Conservation (phyloP, 2,329 filamentous ascomycete species). For the Arthrobotrys iridis region DNA sequence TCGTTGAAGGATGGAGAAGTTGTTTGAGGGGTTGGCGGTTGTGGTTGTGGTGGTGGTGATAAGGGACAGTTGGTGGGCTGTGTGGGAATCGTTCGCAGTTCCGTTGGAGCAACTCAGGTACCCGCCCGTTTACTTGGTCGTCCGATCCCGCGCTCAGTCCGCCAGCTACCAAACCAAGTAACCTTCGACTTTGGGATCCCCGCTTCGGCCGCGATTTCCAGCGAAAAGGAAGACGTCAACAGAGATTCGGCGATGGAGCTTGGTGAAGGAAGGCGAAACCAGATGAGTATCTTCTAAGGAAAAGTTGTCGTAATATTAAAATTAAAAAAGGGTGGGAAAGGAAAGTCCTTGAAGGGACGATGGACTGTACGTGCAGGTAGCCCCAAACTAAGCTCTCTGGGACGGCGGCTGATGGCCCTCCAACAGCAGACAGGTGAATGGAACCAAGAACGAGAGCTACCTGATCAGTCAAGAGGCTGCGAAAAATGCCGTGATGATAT, state of each 20-base stretch:
- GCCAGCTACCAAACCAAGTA: not conserved
- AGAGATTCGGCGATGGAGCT: not conserved
- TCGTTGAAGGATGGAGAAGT: slow-evolving; percentile 15
- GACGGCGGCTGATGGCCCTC: slow-evolving; percentile 45
- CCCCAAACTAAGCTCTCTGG: slow-evolving; percentile 45
- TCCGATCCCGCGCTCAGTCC: slow-evolving; percentile 24
- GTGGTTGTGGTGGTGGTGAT: slow-evolving; percentile 20
- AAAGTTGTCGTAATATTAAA: slow-evolving; percentile 33
- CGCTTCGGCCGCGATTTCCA: not conserved
- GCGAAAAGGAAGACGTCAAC: slow-evolving; percentile 1
- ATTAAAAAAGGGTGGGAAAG: slow-evolving; percentile 26
- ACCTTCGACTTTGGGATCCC: not conserved
- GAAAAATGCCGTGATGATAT: not conserved
- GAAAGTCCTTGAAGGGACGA: not conserved
- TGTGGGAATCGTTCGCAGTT: slow-evolving; percentile 12
- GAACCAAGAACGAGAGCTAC: not conserved
- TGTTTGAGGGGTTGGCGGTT: slow-evolving; percentile 52
- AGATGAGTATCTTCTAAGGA: not conserved
- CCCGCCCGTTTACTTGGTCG: slow-evolving; percentile 43
- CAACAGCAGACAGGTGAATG: slow-evolving; percentile 15
- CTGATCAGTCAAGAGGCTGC: not conserved
- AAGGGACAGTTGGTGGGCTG: slow-evolving; percentile 18
- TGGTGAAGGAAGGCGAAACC: not conserved
- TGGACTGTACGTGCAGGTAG: slow-evolving; percentile 2
- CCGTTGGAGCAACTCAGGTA: slow-evolving; percentile 28